These are phyloP conservation scores for Cinchona pubescens DNA, from an alignment of 257 asterid genomes.

Conservation along the genomic window DNA sequence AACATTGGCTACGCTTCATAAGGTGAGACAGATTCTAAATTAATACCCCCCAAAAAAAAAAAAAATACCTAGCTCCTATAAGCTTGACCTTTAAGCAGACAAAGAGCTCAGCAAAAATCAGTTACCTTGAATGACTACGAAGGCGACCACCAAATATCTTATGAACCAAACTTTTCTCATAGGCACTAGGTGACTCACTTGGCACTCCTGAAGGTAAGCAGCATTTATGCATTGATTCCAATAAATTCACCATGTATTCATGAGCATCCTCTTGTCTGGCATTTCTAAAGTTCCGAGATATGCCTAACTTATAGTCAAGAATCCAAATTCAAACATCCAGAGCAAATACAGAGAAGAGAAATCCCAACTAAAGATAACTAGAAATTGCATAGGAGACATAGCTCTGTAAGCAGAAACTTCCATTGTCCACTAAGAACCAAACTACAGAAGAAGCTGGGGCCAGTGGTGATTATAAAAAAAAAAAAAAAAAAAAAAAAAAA, in stretches of 20 bases:
- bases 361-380: background rate
- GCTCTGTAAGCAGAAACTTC: background rate
- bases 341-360: background rate
- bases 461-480: background rate
- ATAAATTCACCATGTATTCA: conserved; percentile 92
- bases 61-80: background rate
- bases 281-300: conserved; percentile 86
- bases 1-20: background rate
- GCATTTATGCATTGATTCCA: conserved; percentile 96
- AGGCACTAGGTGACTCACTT: conserved; percentile 87
- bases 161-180: conserved; percentile 94
- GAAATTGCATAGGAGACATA: background rate
- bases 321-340: conserved; percentile 11
- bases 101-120: conserved; percentile 7
- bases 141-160: conserved; percentile 93
- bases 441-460: background rate
- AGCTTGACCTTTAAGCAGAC: background rate
- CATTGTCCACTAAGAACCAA: background rate
- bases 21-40: background rate
- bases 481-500: no score
- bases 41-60: no score
- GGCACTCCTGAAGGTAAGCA: conserved; percentile 97
- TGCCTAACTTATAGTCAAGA: conserved; percentile 63
- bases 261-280: conserved; percentile 98
- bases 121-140: conserved; percentile 91